Conservation (phyloP, 129 eudicot genomes). For the Chrysanthemum makinoi region DNA sequence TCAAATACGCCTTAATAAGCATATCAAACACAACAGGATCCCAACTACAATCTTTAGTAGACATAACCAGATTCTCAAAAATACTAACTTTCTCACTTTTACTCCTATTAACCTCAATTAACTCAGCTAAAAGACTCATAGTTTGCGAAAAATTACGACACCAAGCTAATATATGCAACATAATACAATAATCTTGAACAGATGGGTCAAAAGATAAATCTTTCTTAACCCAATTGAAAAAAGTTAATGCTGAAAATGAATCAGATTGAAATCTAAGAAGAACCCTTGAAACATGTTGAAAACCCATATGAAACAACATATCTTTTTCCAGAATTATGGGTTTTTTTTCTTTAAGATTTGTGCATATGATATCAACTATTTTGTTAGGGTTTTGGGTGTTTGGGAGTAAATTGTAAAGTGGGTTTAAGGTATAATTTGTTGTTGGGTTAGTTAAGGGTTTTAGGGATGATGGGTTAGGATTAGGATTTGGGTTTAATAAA, state of each 20-base stretch:
- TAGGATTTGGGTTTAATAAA: not conserved
- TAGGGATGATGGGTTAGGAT: conserved; percentile 36
- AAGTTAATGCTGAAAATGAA: conserved; percentile 54
- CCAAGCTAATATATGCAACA: conserved; percentile 75
- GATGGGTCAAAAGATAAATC: conserved; percentile 46
- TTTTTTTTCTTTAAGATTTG: conserved; percentile 44
- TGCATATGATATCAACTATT: conserved; percentile 55
- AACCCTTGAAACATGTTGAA: conserved; percentile 59
- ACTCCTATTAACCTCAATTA: conserved; percentile 35
- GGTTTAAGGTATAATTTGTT: conserved; percentile 33
- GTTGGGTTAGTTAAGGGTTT: conserved; percentile 7
- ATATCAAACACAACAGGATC: conserved; percentile 82
- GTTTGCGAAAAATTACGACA: conserved; percentile 48
- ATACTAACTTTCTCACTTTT: conserved; percentile 34
- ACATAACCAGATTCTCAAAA: conserved; percentile 47
- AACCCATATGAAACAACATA: conserved; percentile 52
- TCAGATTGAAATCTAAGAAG: conserved; percentile 84
- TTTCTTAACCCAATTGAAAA: conserved; percentile 67
- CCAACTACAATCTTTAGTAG: conserved; percentile 74
- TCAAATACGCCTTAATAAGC: conserved; percentile 75
- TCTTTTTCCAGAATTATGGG: conserved; percentile 32
- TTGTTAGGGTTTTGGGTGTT: conserved; percentile 72
- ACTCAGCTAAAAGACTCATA: conserved; percentile 58
- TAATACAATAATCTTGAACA: conserved; percentile 56
- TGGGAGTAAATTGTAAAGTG: conserved; percentile 69